Evolutionary conservation across 164 flowering plant genomes (phyloP).

Genomic region (Vitis amurensis): DNA sequence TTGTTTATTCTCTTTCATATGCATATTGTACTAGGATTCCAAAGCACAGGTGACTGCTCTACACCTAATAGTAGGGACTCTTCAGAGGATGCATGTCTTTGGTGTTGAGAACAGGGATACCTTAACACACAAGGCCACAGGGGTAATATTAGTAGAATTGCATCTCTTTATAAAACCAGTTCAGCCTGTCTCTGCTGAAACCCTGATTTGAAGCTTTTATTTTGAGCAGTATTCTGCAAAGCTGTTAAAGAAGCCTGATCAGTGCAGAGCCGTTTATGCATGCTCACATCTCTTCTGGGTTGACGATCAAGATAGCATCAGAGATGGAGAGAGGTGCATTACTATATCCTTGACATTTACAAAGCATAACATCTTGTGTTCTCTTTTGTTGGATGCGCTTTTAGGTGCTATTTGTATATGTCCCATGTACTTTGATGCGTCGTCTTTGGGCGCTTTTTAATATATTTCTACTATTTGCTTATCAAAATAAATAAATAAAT

Average conservation of each 20-base stretch:
- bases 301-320: constrained; percentile 86
- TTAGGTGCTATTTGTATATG: background rate
- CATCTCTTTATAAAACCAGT: background rate
- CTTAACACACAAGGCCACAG: constrained; percentile 96
- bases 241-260: constrained; percentile 97
- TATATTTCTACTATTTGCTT: background rate
- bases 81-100: constrained; percentile 90
- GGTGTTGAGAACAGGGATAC: constrained; percentile 97
- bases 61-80: constrained; percentile 89
- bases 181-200: constrained; percentile 2
- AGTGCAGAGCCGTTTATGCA: constrained; percentile 95
- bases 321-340: constrained; percentile 92
- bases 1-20: background rate
- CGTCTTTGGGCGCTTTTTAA: background rate
- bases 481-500: too few species aligned
- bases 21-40: constrained; percentile 62
- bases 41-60: constrained; percentile 95
- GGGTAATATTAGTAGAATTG: constrained; percentile 51
- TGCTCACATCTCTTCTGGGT: constrained; percentile 99
- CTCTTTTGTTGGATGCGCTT: too few species aligned
- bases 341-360: background rate
- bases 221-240: constrained; percentile 89
- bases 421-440: background rate
- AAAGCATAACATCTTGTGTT: too few species aligned
- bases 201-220: constrained; percentile 1